Evolutionary conservation across 805 yeast genomes (phyloP), one percentile per base, ranked within the genome.

Genomic region (Pachysolen tannophilus): DNA sequence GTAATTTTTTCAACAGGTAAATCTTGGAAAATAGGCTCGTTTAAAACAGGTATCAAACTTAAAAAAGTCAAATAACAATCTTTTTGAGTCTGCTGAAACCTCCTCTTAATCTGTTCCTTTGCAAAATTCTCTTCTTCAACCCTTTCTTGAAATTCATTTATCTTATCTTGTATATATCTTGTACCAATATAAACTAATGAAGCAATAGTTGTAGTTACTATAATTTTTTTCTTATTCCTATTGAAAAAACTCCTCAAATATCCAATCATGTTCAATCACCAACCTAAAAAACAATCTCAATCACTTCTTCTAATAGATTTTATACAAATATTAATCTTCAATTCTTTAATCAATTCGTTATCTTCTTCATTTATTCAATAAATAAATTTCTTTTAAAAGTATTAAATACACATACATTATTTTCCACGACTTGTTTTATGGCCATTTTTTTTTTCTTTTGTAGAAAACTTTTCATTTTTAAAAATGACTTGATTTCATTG

Each of bases 11-110:
- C 95, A 16, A 83, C 88, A 6, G 83, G 79, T 41, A 80, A 63
- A 36, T 63, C 63, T 15, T 69, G 72, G 39, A 78, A 56, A 6
- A 85, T 69, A 11, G 83, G 85, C 20, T 69, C 69, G 5, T 78
- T 67, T 28, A 88, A 61, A 4, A 85, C 84, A 2, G 95, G 94
- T 32, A 84, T 63, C 42, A 90, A 66, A 4, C 94, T 88, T 52
- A 83, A 65, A 34, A 88, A 75, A 0, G 97, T 90, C 60, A 76
- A 77, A 34, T 82, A 68, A 31, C 95, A 84, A 56, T 90, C 97
- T 46, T 79, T 78, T 50, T 88, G 97, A 8, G 96, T 90, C 61
- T 87, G 96, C 33, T 82, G 77, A 49, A 87, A 90, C 39, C 97
- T 63, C 46, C 92, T 69, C 46, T 79, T 79, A 40, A 88, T 81